phyloP scores from a whole-genome alignment of 2,329 filamentous ascomycete species.

The Ophiostoma sp. region DNA sequence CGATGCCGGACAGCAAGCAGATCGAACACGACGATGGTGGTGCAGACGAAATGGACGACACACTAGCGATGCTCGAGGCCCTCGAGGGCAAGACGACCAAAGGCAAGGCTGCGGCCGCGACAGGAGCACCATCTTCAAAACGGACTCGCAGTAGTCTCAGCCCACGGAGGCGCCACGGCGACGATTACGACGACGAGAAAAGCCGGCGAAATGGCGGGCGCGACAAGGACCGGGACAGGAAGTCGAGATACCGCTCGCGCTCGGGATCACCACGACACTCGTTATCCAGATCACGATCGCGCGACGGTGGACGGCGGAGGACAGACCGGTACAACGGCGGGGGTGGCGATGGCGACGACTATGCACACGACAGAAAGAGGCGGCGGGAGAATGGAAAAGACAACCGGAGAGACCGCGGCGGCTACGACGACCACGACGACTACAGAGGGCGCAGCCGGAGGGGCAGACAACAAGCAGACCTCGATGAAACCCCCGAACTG shows the following conservation, averaged over 20 bases:
- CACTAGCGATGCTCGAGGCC: constrained; percentile 82
- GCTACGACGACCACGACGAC: constrained; percentile 45
- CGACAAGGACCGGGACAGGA: constrained; percentile 30
- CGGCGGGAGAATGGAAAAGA: constrained; percentile 35
- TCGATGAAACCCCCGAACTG: constrained; percentile 75
- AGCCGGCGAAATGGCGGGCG: constrained; percentile 20
- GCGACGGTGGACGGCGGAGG: constrained; percentile 38
- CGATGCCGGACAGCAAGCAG: constrained; percentile 69
- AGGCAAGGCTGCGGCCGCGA: constrained; percentile 1
- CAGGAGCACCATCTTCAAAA: background rate
- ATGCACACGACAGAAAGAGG: constrained; percentile 34
- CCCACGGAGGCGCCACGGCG: constrained; percentile 14
- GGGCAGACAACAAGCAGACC: constrained; percentile 61
- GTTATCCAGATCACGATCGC: constrained; percentile 28
- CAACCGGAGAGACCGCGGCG: constrained; percentile 37
- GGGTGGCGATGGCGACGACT: constrained; percentile 20
- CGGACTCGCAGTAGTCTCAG: constrained; percentile 16
- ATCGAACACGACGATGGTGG: constrained; percentile 33
- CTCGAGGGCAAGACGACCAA: constrained; percentile 58
- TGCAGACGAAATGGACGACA: constrained; percentile 76
- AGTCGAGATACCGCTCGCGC: constrained; percentile 31
- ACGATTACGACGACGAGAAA: constrained; percentile 28
- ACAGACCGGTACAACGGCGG: constrained; percentile 32
- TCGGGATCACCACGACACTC: constrained; percentile 38
- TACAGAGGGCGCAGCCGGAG: constrained; percentile 40